phyloP scores from a whole-genome alignment of 306 rosid genomes.

The Chamaecrista fasciculata region DNA sequence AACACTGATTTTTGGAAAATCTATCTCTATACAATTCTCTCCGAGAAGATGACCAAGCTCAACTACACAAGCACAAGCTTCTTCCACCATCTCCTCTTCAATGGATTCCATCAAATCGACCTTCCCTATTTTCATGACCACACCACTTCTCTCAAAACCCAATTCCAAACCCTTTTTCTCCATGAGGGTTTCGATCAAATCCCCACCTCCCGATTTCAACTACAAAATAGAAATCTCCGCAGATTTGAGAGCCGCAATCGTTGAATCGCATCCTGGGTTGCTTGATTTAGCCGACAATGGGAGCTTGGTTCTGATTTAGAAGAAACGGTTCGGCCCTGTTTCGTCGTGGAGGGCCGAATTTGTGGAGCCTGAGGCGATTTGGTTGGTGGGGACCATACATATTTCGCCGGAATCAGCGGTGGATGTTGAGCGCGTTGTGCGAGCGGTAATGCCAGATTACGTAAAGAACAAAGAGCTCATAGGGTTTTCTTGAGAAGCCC shows the following conservation, averaged over 20 bases:
- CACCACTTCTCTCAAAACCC: constrained; percentile 39
- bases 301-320: constrained; percentile 68
- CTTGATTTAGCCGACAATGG: constrained; percentile 79
- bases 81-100: neutral
- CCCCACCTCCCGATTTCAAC: constrained; percentile 70
- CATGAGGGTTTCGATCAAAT: constrained; percentile 51
- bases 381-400: constrained; percentile 73
- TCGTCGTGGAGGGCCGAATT: constrained; percentile 74
- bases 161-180: constrained; percentile 36
- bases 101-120: constrained; percentile 57
- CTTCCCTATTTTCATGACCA: constrained; percentile 50
- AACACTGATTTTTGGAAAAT: too few relatives aligned
- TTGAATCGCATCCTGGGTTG: constrained; percentile 60
- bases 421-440: constrained; percentile 74
- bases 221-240: constrained; percentile 54
- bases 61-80: neutral
- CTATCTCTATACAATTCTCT: too few relatives aligned
- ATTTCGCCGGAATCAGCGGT: constrained; percentile 55
- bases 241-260: constrained; percentile 58
- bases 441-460: constrained; percentile 64
- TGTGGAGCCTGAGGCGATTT: constrained; percentile 72
- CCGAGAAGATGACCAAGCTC: too few relatives aligned
- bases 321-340: constrained; percentile 68
- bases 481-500: too few relatives aligned
- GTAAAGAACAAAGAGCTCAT: too few relatives aligned